Evolutionary conservation across 805 yeast species (phyloP), one percentile per base, ranked within the genome.

Genomic region (Suhomyces sp.): DNA sequence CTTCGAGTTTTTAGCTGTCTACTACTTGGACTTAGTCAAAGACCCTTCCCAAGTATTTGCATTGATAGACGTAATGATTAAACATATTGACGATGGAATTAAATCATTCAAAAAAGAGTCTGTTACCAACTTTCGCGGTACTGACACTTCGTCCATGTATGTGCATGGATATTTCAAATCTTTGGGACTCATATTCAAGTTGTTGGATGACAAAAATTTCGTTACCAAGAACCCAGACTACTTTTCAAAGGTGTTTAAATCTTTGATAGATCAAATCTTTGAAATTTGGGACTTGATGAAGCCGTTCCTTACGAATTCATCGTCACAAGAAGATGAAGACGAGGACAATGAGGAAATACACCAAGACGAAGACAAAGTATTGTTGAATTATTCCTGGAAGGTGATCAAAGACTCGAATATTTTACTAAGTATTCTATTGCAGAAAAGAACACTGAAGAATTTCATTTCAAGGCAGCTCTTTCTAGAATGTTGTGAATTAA

Each of bases 341-440:
- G 69, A 59, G 4, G 68, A 72, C 27, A 66, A 72, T 28, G 66
- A 67, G 21, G 64, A 59, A 14, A 57, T 61, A 2, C 56, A 56
- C 14, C 51, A 57, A 10, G 52, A 65, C 10, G 66, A 68, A 5
- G 58, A 67, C 7, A 81, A 75, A 47, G 48, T 72, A 6, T 64
- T 81, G 7, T 61, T 77, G 9, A 82, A 83, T 46, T 86, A 78
- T 50, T 76, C 88, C 2, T 90, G 96, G 91, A 77, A 93, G 59
- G 76, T 90, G 0, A 66, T 87, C 5, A 86, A 86, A 48, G 96
- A 88, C 47, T 76, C 90, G 0, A 74, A 88, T 0, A 50, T 61
- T 2, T 55, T 88, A 21, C 39, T 87, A 14, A 70, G 72, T 7
- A 54, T 58, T 1, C 34, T 84, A 0, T 50, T 84, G 4, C 48